Evolutionary conservation across 2,329 filamentous ascomycete genomes (phyloP), one percentile per base, ranked within the genome.

Genomic region (Aspergillus japonicus): DNA sequence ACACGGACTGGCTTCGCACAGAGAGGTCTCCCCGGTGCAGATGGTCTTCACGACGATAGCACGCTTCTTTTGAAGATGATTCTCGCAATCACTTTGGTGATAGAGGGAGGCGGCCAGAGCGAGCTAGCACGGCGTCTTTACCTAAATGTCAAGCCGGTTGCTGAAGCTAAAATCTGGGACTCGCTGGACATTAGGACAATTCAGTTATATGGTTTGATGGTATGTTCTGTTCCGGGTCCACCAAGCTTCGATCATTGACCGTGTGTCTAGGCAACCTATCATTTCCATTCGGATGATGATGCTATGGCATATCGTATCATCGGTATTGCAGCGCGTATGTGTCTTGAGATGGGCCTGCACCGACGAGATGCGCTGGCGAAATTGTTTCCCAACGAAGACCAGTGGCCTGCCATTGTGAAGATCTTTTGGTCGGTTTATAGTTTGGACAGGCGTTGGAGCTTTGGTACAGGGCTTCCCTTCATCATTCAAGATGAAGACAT

Each of bases 351-450:
- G 60, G 93, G 92, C 2, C 81, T 96, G n/a, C 91, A 96, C 77
- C 85, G 91, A 47, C 84, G 86, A 58, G 88, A 91, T 64, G 90
- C 88, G 0, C 82, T 96, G 59, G 79, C 87, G 56, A 85, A 84
- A 59, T 80, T 82, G 19, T 91, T 94, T 50, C 77, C 82, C 7
- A 85, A 89, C 63, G 87, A 90, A 49, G 81, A 86, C 47, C 89
- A 92, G 62, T 84, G 90, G 52, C 81, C 82, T 53, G 83, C 86
- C 54, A 87, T 89, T 0, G 82, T 90, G 29, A 85, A 88, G 53
- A 85, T 91, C 14, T 96, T 96, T 74, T 97, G 91, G 93, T 87
- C 89, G 1, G 87, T 92, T 19, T 96, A 95, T 70, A 88, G 92
- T 4, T 80, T 96, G 44, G 93, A 96, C 72, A 83, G 92, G 44